Percentiles rank a stretch among this genome's conserved stretches.
phyloP scores from a whole-genome alignment of 495 filamentous ascomycete genomes.

The Tuber indicum region DNA sequence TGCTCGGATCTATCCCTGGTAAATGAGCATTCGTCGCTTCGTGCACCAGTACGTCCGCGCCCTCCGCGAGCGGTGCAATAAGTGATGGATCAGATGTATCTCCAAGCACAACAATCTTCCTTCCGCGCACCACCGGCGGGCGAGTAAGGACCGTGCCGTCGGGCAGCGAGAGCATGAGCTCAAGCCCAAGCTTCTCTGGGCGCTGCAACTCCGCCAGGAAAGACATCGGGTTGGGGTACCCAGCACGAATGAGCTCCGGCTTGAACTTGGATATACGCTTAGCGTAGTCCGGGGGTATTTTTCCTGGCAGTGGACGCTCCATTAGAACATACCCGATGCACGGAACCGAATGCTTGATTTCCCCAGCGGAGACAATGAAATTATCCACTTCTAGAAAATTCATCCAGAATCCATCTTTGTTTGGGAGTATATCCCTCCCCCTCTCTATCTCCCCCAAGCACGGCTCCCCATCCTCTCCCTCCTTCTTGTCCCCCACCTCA shows the following conservation, averaged over 20 bases:
- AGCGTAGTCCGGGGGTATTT: slow-evolving; percentile 25
- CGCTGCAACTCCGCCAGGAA: slow-evolving; percentile 25
- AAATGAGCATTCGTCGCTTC: slow-evolving; percentile 37
- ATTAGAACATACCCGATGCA: slow-evolving; percentile 29
- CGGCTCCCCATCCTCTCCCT: slow-evolving; percentile 8
- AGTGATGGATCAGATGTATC: slow-evolving; percentile 33
- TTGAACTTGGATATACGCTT: slow-evolving; percentile 17
- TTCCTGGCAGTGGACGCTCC: slow-evolving; percentile 24
- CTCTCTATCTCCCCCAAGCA: slow-evolving; percentile 13
- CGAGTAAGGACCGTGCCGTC: slow-evolving; percentile 25
- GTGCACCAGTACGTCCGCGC: slow-evolving; percentile 31
- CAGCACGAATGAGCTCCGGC: slow-evolving; percentile 10
- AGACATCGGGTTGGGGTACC: slow-evolving; percentile 25
- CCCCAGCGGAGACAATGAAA: slow-evolving; percentile 26
- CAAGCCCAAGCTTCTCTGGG: slow-evolving; percentile 12
- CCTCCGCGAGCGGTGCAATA: slow-evolving; percentile 23
- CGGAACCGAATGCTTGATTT: slow-evolving; percentile 32
- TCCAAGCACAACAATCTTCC: slow-evolving; percentile 31
- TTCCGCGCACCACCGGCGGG: slow-evolving; percentile 16
- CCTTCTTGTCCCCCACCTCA: slow-evolving; percentile 17
- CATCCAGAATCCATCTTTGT: slow-evolving; percentile 19
- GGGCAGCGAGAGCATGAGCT: slow-evolving; percentile 22
- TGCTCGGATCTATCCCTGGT: slow-evolving; percentile 24
- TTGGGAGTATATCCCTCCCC: slow-evolving; percentile 20
- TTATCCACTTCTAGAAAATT: slow-evolving; percentile 7